These are phyloP conservation scores for Cotoneaster glaucophyllus DNA, from an alignment of 306 rosid species.

Conservation along the genomic window DNA sequence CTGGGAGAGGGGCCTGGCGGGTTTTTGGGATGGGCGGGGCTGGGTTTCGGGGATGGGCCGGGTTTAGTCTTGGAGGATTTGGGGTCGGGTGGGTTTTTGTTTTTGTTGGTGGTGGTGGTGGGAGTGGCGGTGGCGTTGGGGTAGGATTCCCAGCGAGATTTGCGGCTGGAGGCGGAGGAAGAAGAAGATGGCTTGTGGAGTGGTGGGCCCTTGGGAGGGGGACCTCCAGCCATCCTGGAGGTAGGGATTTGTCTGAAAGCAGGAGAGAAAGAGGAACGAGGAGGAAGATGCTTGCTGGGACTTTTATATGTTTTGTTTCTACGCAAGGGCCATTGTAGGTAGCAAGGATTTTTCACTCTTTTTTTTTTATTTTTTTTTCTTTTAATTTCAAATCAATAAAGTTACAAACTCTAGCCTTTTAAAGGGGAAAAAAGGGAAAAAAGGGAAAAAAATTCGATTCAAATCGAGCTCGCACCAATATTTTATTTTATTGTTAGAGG, in stretches of 20 bases:
- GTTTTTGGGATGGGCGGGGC: slow-evolving; percentile 9
- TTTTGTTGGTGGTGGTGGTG: not conserved
- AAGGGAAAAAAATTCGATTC: too few relatives aligned
- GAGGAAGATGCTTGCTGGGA: not conserved
- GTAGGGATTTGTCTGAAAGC: not conserved
- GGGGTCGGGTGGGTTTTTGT: slow-evolving; percentile 31
- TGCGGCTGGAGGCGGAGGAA: slow-evolving; percentile 47
- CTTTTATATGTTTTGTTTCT: not conserved
- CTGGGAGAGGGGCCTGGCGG: slow-evolving; percentile 26
- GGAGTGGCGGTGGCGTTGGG: slow-evolving; percentile 1
- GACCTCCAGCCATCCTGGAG: slow-evolving; percentile 72
- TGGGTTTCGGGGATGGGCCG: slow-evolving; percentile 30
- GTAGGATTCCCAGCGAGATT: slow-evolving; percentile 78
- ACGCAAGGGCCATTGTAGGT: too few relatives aligned
- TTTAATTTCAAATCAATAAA: too few relatives aligned
- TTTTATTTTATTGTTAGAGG: too few relatives aligned
- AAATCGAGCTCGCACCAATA: too few relatives aligned
- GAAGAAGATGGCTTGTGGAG: slow-evolving; percentile 36
- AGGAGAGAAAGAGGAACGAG: not conserved
- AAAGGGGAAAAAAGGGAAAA: too few relatives aligned
- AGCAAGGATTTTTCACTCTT: too few relatives aligned
- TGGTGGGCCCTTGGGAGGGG: slow-evolving; percentile 35
- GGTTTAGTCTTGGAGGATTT: slow-evolving; percentile 31
- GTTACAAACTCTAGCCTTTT: too few relatives aligned
- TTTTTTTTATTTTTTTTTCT: too few relatives aligned